Conservation (phyloP, 2,329 filamentous ascomycete genomes). For the Colletotrichum sp. region DNA sequence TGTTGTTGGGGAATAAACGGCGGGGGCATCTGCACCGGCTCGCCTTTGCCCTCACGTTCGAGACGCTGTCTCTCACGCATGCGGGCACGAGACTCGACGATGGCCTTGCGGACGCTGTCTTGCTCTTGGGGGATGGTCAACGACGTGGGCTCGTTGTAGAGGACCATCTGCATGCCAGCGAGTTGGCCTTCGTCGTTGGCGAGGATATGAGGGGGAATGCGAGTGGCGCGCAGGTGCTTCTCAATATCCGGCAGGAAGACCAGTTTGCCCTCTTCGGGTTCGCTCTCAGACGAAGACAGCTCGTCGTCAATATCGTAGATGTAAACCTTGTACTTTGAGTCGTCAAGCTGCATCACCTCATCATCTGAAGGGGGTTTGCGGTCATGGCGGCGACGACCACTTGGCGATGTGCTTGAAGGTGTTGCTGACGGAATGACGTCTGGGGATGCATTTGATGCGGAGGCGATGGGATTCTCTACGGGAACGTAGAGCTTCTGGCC, state of each 20-base stretch:
- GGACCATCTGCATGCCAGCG: conserved; percentile 75
- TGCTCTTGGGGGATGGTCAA: conserved; percentile 76
- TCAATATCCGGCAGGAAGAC: conserved; percentile 88
- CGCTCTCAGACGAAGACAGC: conserved; percentile 66
- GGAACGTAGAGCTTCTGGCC: conserved; percentile 70
- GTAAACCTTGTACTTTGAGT: conserved; percentile 86
- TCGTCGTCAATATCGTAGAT: conserved; percentile 91
- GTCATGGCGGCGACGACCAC: conserved; percentile 20
- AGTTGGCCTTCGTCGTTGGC: conserved; percentile 59
- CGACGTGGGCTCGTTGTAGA: conserved; percentile 82
- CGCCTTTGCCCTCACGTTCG: conserved; percentile 20
- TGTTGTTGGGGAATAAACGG: conserved; percentile 7
- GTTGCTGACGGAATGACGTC: conserved; percentile 25
- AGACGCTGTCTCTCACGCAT: conserved; percentile 63
- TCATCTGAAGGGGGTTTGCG: conserved; percentile 34
- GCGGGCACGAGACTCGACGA: conserved; percentile 78
- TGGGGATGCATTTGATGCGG: conserved; percentile 21
- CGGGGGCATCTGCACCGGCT: conserved; percentile 19
- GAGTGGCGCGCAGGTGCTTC: conserved; percentile 75
- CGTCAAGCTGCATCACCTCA: conserved; percentile 83
- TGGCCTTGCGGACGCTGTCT: conserved; percentile 81
- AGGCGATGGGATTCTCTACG: conserved; percentile 53
- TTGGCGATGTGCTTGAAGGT: conserved; percentile 17
- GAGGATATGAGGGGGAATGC: conserved; percentile 71
- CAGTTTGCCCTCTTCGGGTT: conserved; percentile 65